Evolutionary conservation across 495 filamentous ascomycete genomes (phyloP).

Genomic region (Penicillium taxi): DNA sequence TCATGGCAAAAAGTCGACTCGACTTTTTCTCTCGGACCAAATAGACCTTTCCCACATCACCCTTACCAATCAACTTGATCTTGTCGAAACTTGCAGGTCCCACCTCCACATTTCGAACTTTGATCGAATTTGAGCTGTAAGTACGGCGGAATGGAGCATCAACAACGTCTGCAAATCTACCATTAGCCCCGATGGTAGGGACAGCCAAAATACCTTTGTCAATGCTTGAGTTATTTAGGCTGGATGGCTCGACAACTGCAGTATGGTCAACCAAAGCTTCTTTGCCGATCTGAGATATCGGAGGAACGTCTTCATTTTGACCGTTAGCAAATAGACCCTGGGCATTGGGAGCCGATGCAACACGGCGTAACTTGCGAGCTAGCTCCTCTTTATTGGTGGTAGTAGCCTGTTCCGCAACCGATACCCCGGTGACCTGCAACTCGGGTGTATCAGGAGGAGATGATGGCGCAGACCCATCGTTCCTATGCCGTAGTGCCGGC

Average conservation of each 20-base stretch:
- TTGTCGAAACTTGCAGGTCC: constrained; percentile 96
- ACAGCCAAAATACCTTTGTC: constrained; percentile 39
- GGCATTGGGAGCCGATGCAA: constrained; percentile 94
- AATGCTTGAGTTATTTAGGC: constrained; percentile 47
- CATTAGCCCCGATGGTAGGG: constrained; percentile 30
- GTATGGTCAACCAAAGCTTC: constrained; percentile 57
- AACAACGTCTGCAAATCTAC: constrained; percentile 41
- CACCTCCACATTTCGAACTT: constrained; percentile 93
- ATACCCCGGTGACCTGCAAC: constrained; percentile 63
- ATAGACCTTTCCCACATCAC: constrained; percentile 97
- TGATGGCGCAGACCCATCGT: constrained; percentile 88
- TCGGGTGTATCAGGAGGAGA: constrained; percentile 90
- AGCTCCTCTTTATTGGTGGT: constrained; percentile 85
- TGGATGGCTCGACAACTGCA: constrained; percentile 44
- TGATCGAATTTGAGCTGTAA: constrained; percentile 98
- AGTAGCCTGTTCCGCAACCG: constrained; percentile 66
- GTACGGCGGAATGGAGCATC: constrained; percentile 79
- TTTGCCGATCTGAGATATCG: constrained; percentile 73
- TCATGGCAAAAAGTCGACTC: constrained; percentile 93
- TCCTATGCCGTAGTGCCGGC: constrained; percentile 85
- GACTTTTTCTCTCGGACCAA: constrained; percentile 97
- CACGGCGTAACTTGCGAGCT: constrained; percentile 82
- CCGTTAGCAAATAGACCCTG: constrained; percentile 77
- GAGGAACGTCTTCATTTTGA: constrained; percentile 60
- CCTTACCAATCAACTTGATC: constrained; percentile 98